phyloP scores from a whole-genome alignment of 768 basidiomycete genomes.

The Russula brevipes region DNA sequence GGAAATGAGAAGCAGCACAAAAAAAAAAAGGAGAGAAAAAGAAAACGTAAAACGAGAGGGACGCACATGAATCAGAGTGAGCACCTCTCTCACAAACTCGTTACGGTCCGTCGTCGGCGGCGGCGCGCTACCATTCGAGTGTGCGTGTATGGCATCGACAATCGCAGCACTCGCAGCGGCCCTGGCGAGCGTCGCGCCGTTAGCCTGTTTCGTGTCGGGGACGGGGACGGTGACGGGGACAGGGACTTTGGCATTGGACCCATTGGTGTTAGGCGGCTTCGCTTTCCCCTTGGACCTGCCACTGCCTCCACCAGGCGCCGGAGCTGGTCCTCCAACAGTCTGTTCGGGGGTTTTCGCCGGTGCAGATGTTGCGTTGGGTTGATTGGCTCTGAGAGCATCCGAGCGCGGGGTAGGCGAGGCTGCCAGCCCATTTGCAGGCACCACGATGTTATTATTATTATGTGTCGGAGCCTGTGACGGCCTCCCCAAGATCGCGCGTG shows the following conservation, averaged over 20 bases:
- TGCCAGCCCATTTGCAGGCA: neutral
- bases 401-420: neutral
- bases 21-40: too few species aligned
- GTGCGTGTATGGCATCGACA: constrained; percentile 17
- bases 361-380: neutral
- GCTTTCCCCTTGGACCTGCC: constrained; percentile 14
- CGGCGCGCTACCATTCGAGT: constrained; percentile 15
- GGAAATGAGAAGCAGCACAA: too few species aligned
- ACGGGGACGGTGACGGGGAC: neutral
- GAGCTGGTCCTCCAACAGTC: neutral
- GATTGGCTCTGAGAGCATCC: neutral
- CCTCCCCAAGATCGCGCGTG: neutral
- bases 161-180: constrained; percentile 17
- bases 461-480: neutral
- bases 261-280: constrained; percentile 6
- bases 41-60: too few species aligned
- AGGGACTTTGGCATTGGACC: neutral
- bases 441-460: neutral
- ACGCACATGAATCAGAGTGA: constrained; percentile 30
- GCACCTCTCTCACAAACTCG: constrained; percentile 60
- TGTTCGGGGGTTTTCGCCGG: neutral
- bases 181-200: neutral
- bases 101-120: constrained; percentile 25
- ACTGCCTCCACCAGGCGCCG: neutral
- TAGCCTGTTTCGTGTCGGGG: neutral